Conservation (phyloP, 495 filamentous ascomycete species). For the Hapsidospora chrysogenum region DNA sequence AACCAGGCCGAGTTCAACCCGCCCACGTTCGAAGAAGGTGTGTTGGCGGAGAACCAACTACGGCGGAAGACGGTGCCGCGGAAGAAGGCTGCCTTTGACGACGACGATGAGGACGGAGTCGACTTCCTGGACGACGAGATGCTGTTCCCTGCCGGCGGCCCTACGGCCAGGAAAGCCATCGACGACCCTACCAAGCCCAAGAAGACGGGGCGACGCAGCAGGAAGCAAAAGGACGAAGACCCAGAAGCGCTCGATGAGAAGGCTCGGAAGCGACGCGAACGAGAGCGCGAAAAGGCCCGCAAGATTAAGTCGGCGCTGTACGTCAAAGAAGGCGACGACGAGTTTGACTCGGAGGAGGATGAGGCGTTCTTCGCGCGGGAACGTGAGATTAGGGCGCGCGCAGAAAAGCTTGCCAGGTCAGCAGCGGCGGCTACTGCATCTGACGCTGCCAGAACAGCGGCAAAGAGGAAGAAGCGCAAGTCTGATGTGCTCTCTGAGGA, state of each 20-base stretch:
- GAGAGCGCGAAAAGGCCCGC: slow-evolving; percentile 43
- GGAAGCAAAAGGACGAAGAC: slow-evolving; percentile 25
- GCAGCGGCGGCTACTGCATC: neutral
- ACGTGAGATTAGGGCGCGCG: slow-evolving; percentile 16
- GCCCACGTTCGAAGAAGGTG: slow-evolving; percentile 49
- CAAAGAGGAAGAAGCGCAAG: slow-evolving; percentile 10
- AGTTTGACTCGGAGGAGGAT: slow-evolving; percentile 49
- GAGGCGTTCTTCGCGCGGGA: slow-evolving; percentile 61
- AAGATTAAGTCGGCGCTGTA: slow-evolving; percentile 76
- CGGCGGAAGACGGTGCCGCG: slow-evolving; percentile 42
- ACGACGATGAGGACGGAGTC: slow-evolving; percentile 41
- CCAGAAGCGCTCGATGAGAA: slow-evolving; percentile 24
- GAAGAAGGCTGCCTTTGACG: slow-evolving; percentile 40
- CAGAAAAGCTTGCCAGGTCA: neutral
- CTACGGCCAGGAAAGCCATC: slow-evolving; percentile 33
- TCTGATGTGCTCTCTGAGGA: slow-evolving; percentile 8
- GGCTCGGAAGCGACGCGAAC: slow-evolving; percentile 34
- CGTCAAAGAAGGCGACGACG: slow-evolving; percentile 65
- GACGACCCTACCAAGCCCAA: slow-evolving; percentile 29
- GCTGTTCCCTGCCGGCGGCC: slow-evolving; percentile 52
- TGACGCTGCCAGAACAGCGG: slow-evolving; percentile 3
- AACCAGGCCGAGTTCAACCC: slow-evolving; percentile 58
- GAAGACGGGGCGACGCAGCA: slow-evolving; percentile 22
- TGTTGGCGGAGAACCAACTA: slow-evolving; percentile 57
- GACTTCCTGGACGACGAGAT: slow-evolving; percentile 40